Evolutionary conservation across 257 asterid species (phyloP), one percentile per base, ranked within the genome.

Genomic region (Echium plantagineum): DNA sequence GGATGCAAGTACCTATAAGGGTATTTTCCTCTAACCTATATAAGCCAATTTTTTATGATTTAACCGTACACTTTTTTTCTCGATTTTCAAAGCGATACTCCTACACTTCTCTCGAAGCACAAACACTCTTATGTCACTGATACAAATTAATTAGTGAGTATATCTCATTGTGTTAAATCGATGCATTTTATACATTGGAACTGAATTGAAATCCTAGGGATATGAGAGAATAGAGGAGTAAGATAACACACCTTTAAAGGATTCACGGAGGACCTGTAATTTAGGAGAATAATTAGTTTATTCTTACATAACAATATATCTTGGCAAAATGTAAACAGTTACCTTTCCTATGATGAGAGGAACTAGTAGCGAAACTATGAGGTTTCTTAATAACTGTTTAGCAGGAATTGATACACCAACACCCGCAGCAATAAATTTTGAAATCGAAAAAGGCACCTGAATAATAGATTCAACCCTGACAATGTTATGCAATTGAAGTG

Each of bases 291-390:
- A 60, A 30, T 21, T 47, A 49, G 66, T 66, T 59, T 59, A 54
- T 28, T 65, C 63, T 59, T 58, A 53, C 12, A 53, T 9, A 19
- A 7, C 10, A n/a, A 53, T 18, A 53, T 53, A 24, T 6, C 57
- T 17, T 28, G 8, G 31, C 10, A n/a, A 31, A 51, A 30, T 48
- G 6, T 20, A 68, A 53, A 22, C 26, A 28, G 22, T 66, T 78
- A 90, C 96, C 95, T 87, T 88, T 62, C 96, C 96, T 65, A 85
- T n/a, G 42, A 87, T 64, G 52, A 85, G 86, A 64, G 96, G 98
- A 75, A 88, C 84, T 66, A 88, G 58, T 71, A 91, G 90, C 15
- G 84, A 87, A 72, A 85, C 72, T 77, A 88, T 78, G 63, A 88
- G 96, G 78, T 88, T 85, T 88, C 76, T 85, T 77, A 88, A 79